Base-by-base conservation (phyloP, 768 basidiomycete genomes). In the Leucogyrophana mollusca region DNA sequence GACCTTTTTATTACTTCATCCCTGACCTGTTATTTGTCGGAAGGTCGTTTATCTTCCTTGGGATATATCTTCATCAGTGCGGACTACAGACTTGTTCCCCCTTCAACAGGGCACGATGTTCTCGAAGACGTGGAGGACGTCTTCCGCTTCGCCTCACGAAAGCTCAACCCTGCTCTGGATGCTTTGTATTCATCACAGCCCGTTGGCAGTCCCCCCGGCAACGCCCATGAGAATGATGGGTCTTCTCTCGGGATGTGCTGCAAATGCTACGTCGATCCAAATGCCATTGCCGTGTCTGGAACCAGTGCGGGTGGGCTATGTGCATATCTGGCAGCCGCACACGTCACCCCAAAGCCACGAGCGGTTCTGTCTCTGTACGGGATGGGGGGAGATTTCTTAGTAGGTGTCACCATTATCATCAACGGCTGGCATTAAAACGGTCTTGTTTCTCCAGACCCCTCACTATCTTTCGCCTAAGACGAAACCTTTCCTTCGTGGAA, bases 291-390 rank as follows among this genome's bases (percentile, higher is more conserved):
- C 0, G 81, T 79, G 2, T 65, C 75, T 4, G 85, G 84, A 1
- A 70, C 72, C 11, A 84, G 82, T 50, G 77, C 81, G 0, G 85
- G 85, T 9, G 82, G 80, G 2, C 61, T 78, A n/a, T 82, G 82
- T 49, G 79, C 81, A 1, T 83, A 82, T 54, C 70, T 85, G 9
- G 78, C 80, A 14, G 81, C 76, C 9, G 65, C 74, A 27, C 74
- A 84, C 54, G 77, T 72, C 4, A 48, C 55, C 0, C 83, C 82
- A 0, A 77, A 70, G 45, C 82, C 82, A 0, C 76, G 67, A 46
- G 82, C 74, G 0, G 45, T 85, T 2, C 52, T 85, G 0, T 79
- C 77, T 1, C 50, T 86, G 53, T 86, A 85, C 60, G 82, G 77
- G 0, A 74, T 80, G 72, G 82, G 82, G n/a, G 84, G 83, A 0